phyloP scores from a whole-genome alignment of 192 early-diverging fungal genomes.

The Backusella westeae region DNA sequence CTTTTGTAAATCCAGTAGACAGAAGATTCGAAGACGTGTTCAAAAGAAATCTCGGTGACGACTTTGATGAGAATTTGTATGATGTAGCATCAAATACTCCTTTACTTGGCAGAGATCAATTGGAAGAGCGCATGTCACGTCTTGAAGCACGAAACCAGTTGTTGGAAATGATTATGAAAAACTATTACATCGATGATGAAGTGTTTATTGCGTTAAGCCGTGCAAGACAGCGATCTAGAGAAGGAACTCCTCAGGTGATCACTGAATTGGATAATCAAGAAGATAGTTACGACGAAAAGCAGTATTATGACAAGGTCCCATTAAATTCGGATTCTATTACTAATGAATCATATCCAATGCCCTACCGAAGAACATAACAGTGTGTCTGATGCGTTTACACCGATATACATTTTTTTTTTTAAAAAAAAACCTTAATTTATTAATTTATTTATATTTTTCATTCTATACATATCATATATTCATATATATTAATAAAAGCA shows the following conservation, averaged over 20 bases:
- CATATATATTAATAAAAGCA: too few species aligned
- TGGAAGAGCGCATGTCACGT: neutral
- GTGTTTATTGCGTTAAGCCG: neutral
- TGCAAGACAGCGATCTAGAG: neutral
- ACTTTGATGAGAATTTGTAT: neutral
- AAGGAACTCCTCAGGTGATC: neutral
- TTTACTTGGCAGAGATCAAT: neutral
- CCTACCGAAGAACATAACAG: neutral
- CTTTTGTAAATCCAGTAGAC: neutral
- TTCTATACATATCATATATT: too few species aligned
- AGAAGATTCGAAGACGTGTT: neutral
- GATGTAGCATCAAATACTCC: neutral
- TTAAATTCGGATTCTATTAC: neutral
- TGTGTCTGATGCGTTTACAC: too few species aligned
- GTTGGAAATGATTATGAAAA: neutral
- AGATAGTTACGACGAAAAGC: neutral
- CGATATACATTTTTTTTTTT: too few species aligned
- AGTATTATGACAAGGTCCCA: neutral
- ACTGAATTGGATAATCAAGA: neutral
- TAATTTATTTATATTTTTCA: too few species aligned
- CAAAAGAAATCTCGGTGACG: neutral
- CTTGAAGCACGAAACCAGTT: neutral
- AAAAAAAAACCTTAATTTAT: too few species aligned
- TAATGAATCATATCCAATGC: neutral
- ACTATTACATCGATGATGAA: neutral